phyloP scores from a whole-genome alignment of 2,329 filamentous ascomycete species.

The Moelleriella libera region DNA sequence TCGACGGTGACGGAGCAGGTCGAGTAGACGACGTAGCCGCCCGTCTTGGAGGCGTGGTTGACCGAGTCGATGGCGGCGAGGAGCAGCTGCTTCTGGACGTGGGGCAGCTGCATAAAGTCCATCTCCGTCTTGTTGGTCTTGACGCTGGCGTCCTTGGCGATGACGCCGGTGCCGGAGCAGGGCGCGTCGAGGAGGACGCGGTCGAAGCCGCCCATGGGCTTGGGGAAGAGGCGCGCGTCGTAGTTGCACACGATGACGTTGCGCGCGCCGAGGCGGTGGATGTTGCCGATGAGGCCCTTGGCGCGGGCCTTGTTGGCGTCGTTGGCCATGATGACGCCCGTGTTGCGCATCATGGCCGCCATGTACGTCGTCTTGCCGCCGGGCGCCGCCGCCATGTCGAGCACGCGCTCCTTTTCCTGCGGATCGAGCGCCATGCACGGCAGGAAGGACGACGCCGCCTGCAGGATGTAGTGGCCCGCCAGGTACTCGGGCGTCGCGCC shows the following conservation, averaged over 20 bases:
- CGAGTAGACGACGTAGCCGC: constrained; percentile 91
- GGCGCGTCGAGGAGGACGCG: constrained; percentile 87
- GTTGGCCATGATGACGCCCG: constrained; percentile 88
- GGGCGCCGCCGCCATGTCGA: constrained; percentile 43
- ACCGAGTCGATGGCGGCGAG: constrained; percentile 90
- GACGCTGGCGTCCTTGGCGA: constrained; percentile 88
- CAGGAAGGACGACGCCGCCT: constrained; percentile 91
- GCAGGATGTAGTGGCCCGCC: constrained; percentile 92
- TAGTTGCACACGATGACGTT: constrained; percentile 95
- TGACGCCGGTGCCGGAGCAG: constrained; percentile 93
- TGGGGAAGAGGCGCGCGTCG: constrained; percentile 86
- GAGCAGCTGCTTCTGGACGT: constrained; percentile 88
- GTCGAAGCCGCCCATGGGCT: constrained; percentile 90
- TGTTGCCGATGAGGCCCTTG: constrained; percentile 96
- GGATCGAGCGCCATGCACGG: constrained; percentile 95
- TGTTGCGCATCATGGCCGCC: constrained; percentile 65
- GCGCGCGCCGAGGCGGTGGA: constrained; percentile 83
- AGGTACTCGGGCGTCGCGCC: constrained; percentile 96
- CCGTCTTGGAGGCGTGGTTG: constrained; percentile 81
- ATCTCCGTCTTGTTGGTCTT: constrained; percentile 97
- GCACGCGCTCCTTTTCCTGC: constrained; percentile 79
- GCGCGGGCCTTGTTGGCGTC: constrained; percentile 87
- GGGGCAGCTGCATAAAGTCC: constrained; percentile 86
- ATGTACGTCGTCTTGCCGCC: constrained; percentile 28
- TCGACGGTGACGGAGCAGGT: constrained; percentile 92